Evolutionary conservation across 2,329 filamentous ascomycete species (phyloP).

Genomic region (Coniochaeta pulveracea): DNA sequence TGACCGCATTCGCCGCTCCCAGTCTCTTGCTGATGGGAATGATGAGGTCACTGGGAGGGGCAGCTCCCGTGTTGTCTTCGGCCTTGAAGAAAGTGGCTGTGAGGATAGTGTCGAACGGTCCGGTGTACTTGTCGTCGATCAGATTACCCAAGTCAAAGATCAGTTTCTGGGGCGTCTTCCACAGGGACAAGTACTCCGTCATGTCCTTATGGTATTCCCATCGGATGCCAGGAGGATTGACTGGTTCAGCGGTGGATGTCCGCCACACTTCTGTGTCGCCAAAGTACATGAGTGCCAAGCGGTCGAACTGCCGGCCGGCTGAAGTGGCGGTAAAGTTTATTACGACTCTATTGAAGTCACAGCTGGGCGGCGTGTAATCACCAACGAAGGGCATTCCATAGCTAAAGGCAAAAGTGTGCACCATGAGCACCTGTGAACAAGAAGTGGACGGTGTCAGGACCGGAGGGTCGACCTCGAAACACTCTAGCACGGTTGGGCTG

Average conservation of each 20-base stretch:
- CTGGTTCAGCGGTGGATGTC: constrained; percentile 74
- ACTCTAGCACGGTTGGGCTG: constrained; percentile 35
- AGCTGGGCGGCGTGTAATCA: constrained; percentile 55
- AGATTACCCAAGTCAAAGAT: constrained; percentile 75
- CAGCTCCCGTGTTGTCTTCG: constrained; percentile 25
- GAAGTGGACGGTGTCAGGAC: constrained; percentile 38
- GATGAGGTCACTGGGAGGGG: constrained; percentile 49
- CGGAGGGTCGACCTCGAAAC: constrained; percentile 60
- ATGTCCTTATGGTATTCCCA: constrained; percentile 75
- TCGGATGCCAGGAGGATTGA: constrained; percentile 48
- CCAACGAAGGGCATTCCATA: constrained; percentile 67
- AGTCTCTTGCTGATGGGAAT: constrained; percentile 52
- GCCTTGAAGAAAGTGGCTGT: constrained; percentile 59
- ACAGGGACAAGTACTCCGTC: constrained; percentile 58
- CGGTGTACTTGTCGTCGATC: constrained; percentile 61
- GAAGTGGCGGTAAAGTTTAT: constrained; percentile 69
- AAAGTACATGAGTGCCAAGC: constrained; percentile 65
- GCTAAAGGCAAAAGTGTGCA: constrained; percentile 59
- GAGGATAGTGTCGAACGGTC: constrained; percentile 60
- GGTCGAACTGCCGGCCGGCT: constrained; percentile 63
- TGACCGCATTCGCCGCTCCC: constrained; percentile 38
- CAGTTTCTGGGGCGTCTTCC: constrained; percentile 57
- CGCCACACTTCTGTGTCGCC: constrained; percentile 72
- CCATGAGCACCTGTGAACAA: constrained; percentile 40
- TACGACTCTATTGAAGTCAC: constrained; percentile 61